Conservation (phyloP, 805 yeast genomes). For the Ogataea nakhonphanomensis region DNA sequence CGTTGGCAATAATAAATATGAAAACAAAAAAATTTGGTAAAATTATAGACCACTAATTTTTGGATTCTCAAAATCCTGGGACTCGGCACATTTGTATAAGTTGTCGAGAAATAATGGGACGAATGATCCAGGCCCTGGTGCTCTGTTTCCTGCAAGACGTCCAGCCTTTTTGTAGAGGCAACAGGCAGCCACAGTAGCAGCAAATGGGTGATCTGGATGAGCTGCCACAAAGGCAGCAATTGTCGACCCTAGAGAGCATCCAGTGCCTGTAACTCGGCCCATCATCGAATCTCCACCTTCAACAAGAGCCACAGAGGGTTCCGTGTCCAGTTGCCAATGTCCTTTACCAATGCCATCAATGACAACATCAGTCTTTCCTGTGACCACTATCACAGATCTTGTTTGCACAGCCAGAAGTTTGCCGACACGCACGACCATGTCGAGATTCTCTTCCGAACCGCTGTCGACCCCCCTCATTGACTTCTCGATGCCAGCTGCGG, state of each 20-base stretch:
- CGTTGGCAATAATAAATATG: slow-evolving; percentile 5
- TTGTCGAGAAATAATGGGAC: slow-evolving; percentile 45
- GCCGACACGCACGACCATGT: slow-evolving; percentile 40
- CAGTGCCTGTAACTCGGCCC: slow-evolving; percentile 75
- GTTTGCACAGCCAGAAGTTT: slow-evolving; percentile 46
- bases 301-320: slow-evolving; percentile 29
- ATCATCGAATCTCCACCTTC: slow-evolving; percentile 60
- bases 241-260: slow-evolving; percentile 76
- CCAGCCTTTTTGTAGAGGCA: slow-evolving; percentile 61
- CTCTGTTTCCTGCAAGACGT: slow-evolving; percentile 40
- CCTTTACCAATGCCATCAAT: slow-evolving; percentile 40
- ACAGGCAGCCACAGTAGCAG: slow-evolving; percentile 55
- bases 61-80: neutral
- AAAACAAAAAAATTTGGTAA: slow-evolving; percentile 3
- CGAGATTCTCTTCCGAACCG: slow-evolving; percentile 15
- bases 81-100: slow-evolving; percentile 18
- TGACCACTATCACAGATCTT: slow-evolving; percentile 62
- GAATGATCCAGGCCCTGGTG: slow-evolving; percentile 56
- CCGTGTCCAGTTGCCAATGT: slow-evolving; percentile 15
- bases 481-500: slow-evolving; percentile 48
- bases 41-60: neutral
- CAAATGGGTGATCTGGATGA: slow-evolving; percentile 36
- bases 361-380: slow-evolving; percentile 58
- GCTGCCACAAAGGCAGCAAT: slow-evolving; percentile 59
- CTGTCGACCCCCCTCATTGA: slow-evolving; percentile 76